phyloP scores from a whole-genome alignment of 495 filamentous ascomycete species.

The Penicillium paxilli region DNA sequence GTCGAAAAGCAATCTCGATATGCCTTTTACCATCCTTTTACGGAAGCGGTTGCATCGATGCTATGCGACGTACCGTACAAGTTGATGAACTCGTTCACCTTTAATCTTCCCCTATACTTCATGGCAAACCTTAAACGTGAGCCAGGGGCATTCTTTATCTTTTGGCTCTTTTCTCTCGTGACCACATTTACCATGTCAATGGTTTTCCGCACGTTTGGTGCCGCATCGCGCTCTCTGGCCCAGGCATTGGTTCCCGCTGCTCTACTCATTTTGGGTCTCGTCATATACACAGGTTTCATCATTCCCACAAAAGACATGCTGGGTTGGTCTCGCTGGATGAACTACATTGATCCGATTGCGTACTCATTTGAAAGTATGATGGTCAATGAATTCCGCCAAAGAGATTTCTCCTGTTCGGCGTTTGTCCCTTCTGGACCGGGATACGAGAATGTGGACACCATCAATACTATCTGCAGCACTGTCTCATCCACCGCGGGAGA shows the following conservation, averaged over 20 bases:
- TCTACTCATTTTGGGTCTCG: neutral
- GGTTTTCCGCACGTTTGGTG: neutral
- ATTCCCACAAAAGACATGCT: constrained; percentile 74
- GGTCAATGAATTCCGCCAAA: constrained; percentile 65
- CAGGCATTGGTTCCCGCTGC: neutral
- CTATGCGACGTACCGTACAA: neutral
- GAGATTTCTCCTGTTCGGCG: neutral
- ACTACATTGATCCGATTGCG: constrained; percentile 79
- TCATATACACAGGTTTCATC: constrained; percentile 84
- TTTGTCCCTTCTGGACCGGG: constrained; percentile 2
- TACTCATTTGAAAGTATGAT: constrained; percentile 87
- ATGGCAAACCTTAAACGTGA: neutral
- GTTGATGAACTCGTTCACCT: neutral
- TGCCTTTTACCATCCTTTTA: constrained; percentile 2
- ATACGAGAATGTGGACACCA: neutral
- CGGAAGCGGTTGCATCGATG: constrained; percentile 2
- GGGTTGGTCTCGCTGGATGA: constrained; percentile 82
- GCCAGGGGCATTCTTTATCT: neutral
- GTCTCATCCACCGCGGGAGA: constrained; percentile 5
- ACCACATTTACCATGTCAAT: constrained; percentile 1
- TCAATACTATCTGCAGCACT: neutral
- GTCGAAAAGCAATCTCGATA: constrained; percentile 5
- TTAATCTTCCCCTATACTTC: neutral
- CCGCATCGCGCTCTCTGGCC: constrained; percentile 1
- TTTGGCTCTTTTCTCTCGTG: neutral